These are phyloP conservation scores for Pulveroboletus sp. DNA, from an alignment of 1,284 basidiomycete species.

Conservation along the genomic window DNA sequence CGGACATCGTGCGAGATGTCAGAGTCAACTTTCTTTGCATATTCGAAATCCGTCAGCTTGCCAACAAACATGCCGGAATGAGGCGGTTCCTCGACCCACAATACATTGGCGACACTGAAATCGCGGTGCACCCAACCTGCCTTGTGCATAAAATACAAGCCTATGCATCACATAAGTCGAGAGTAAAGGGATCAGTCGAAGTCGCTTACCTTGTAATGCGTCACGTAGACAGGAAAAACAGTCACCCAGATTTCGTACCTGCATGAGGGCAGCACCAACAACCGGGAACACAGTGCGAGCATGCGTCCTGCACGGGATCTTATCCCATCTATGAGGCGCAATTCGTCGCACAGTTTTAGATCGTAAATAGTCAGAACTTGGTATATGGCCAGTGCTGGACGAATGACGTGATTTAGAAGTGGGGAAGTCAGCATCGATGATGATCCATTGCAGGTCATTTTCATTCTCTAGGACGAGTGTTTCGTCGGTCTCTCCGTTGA, in stretches of 20 bases:
- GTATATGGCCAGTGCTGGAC: not conserved
- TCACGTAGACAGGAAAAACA: not conserved
- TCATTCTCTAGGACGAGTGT: not conserved
- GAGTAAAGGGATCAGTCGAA: not conserved
- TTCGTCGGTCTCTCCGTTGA: not conserved
- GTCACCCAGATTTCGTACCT: not conserved
- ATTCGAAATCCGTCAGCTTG: constrained; percentile 18
- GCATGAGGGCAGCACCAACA: not conserved
- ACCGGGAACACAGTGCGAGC: constrained; percentile 9
- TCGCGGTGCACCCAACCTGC: constrained; percentile 16
- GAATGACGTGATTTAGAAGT: not conserved
- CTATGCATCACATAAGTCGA: not conserved
- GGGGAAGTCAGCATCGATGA: not conserved
- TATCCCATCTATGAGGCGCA: too few relatives aligned
- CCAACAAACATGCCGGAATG: too few relatives aligned
- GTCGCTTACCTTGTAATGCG: not conserved
- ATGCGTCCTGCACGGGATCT: not conserved
- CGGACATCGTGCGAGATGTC: not conserved
- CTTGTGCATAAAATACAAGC: constrained; percentile 1
- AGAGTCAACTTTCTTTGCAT: not conserved
- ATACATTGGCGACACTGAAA: constrained; percentile 9
- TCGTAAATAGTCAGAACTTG: not conserved
- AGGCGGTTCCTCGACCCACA: not conserved
- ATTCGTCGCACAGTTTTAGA: not conserved
- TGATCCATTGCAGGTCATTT: not conserved